These are phyloP conservation scores for Nitzschia sp. DNA, from an alignment of 108 stramenopile species.

Conservation along the genomic window DNA sequence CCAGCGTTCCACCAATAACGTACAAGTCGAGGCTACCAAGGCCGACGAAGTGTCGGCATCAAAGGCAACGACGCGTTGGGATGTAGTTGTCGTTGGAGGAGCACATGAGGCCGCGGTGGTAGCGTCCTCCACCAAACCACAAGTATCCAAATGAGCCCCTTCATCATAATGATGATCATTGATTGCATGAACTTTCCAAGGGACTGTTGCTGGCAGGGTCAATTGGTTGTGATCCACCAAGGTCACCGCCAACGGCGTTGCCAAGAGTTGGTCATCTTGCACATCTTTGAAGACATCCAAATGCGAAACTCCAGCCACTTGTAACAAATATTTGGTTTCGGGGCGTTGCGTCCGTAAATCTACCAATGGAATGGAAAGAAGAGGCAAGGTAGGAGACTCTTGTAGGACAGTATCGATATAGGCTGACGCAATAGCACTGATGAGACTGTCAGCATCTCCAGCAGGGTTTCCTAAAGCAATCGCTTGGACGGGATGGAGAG, in stretches of 20 bases:
- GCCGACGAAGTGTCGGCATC: constrained; percentile 21
- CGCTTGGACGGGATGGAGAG: neutral
- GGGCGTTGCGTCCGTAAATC: constrained; percentile 55
- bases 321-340: constrained; percentile 60
- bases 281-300: constrained; percentile 41
- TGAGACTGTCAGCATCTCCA: constrained; percentile 82
- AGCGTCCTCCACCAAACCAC: constrained; percentile 58
- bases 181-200: constrained; percentile 60
- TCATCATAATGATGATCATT: constrained; percentile 81
- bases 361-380: constrained; percentile 39
- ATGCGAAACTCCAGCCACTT: constrained; percentile 14
- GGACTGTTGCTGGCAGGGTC: neutral
- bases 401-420: constrained; percentile 51
- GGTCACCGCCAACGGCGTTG: constrained; percentile 31
- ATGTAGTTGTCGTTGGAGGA: constrained; percentile 51
- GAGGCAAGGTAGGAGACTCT: constrained; percentile 29
- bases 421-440: constrained; percentile 66
- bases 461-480: constrained; percentile 81
- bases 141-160: constrained; percentile 48
- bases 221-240: constrained; percentile 76
- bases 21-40: constrained; percentile 61
- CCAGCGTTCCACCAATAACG: constrained; percentile 59
- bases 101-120: constrained; percentile 46
- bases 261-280: constrained; percentile 25
- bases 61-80: neutral